phyloP scores from a whole-genome alignment of 768 basidiomycete genomes.

The Termitomyces sp. region DNA sequence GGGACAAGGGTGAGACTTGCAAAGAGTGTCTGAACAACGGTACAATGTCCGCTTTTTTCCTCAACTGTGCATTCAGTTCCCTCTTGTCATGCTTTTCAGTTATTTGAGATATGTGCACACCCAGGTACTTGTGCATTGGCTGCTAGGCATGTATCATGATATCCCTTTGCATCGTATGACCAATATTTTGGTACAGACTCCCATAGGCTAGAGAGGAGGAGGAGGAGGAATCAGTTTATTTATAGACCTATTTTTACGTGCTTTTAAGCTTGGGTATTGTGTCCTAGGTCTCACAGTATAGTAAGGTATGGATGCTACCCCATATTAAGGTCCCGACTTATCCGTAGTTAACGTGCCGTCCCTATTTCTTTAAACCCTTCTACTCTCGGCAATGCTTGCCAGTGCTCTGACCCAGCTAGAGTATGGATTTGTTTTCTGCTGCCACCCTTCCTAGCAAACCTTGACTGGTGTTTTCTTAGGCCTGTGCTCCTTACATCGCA shows the following conservation, averaged over 20 bases:
- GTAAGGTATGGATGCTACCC: too few relatives aligned
- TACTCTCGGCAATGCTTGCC: too few relatives aligned
- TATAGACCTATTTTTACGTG: too few relatives aligned
- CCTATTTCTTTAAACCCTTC: too few relatives aligned
- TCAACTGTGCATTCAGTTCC: slow-evolving; percentile 9
- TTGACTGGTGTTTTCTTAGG: slow-evolving; percentile 1
- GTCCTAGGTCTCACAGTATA: too few relatives aligned
- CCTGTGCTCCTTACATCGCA: slow-evolving; percentile 11
- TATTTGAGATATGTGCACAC: not conserved
- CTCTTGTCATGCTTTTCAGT: not conserved
- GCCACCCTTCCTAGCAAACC: not conserved
- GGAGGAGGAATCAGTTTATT: too few relatives aligned
- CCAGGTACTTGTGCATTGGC: slow-evolving; percentile 10
- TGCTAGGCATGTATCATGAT: slow-evolving; percentile 5
- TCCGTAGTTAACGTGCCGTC: too few relatives aligned
- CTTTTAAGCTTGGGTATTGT: too few relatives aligned
- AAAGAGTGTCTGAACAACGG: slow-evolving; percentile 8
- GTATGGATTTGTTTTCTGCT: not conserved
- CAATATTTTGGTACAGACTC: not conserved
- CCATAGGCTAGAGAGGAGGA: slow-evolving; percentile 11
- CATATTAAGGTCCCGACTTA: too few relatives aligned
- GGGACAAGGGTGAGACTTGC: too few relatives aligned
- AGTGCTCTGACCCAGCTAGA: slow-evolving; percentile 8
- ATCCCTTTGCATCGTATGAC: not conserved
- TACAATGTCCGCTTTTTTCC: slow-evolving; percentile 13